phyloP scores from a whole-genome alignment of 2,329 filamentous ascomycete genomes.

The Colletotrichum tamarilloi region DNA sequence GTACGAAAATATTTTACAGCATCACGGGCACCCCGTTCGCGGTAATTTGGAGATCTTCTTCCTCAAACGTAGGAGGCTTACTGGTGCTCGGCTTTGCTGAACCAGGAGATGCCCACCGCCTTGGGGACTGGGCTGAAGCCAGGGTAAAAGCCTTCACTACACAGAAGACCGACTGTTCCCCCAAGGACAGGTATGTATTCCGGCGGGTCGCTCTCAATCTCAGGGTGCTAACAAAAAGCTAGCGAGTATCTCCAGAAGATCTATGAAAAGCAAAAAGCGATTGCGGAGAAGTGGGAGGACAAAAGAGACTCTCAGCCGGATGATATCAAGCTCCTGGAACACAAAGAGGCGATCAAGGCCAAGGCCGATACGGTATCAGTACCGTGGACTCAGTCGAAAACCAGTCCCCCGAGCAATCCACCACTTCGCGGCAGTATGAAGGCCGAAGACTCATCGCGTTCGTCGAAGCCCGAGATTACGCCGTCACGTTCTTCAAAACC shows the following conservation, averaged over 20 bases:
- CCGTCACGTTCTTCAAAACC: neutral
- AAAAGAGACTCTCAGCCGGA: neutral
- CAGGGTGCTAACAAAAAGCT: neutral
- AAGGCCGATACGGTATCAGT: neutral
- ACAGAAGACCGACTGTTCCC: neutral
- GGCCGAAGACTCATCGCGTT: neutral
- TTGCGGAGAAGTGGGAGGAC: neutral
- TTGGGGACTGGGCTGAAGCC: conserved; percentile 2
- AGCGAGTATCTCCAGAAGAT: conserved; percentile 9
- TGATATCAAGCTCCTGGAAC: conserved; percentile 10
- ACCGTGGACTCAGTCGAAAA: neutral
- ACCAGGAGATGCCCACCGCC: neutral
- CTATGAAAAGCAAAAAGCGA: neutral
- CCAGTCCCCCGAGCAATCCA: neutral
- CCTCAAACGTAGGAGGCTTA: neutral
- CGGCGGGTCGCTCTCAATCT: too few species aligned
- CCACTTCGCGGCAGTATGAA: conserved; percentile 16
- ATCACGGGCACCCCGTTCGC: neutral
- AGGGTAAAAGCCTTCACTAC: neutral
- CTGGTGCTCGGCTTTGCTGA: conserved; percentile 12
- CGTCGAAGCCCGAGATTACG: neutral
- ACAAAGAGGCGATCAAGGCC: neutral
- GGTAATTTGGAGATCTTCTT: neutral
- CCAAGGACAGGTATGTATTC: neutral
- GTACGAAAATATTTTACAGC: neutral